Evolutionary conservation across 2,329 filamentous ascomycete species (phyloP).

Genomic region (Pestalotiopsis fici): DNA sequence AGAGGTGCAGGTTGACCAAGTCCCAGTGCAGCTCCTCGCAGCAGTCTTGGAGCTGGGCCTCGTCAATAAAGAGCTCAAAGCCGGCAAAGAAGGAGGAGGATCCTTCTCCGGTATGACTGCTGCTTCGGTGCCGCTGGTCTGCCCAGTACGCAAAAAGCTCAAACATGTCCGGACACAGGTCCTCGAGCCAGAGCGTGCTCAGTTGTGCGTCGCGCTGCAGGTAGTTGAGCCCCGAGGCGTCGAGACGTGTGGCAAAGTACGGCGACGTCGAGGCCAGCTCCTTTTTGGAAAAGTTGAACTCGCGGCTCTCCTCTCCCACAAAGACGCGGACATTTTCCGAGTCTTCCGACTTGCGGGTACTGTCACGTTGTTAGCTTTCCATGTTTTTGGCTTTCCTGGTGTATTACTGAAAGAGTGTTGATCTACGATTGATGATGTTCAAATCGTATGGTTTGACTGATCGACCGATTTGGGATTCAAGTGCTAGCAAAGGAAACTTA

Average conservation of each 20-base stretch:
- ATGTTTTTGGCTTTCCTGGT: not conserved
- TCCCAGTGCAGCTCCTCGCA: conserved; percentile 53
- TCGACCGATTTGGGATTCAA: not conserved
- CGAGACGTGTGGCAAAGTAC: conserved; percentile 28
- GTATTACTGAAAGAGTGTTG: no score
- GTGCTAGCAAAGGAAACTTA: not conserved
- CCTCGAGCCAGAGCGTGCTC: conserved; percentile 27
- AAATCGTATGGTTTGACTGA: not conserved
- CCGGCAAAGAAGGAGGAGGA: not conserved
- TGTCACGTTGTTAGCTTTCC: conserved; percentile 10
- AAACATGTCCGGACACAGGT: conserved; percentile 33
- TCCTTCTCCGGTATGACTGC: conserved; percentile 15
- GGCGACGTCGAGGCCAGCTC: conserved; percentile 26
- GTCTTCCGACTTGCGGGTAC: conserved; percentile 20
- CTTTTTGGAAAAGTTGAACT: conserved; percentile 29
- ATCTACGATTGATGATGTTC: not conserved
- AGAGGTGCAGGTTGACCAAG: conserved; percentile 57
- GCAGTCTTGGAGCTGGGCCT: conserved; percentile 19
- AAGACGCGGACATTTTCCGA: conserved; percentile 28
- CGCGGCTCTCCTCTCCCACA: conserved; percentile 27
- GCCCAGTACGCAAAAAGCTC: conserved; percentile 35
- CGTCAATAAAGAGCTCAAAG: conserved; percentile 26
- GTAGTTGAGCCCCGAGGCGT: conserved; percentile 19
- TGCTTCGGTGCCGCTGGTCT: conserved; percentile 14
- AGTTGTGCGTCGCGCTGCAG: conserved; percentile 21